These are phyloP conservation scores for Fusarium denticulatum DNA, from an alignment of 2,329 filamentous ascomycete species.

Conservation along the genomic window DNA sequence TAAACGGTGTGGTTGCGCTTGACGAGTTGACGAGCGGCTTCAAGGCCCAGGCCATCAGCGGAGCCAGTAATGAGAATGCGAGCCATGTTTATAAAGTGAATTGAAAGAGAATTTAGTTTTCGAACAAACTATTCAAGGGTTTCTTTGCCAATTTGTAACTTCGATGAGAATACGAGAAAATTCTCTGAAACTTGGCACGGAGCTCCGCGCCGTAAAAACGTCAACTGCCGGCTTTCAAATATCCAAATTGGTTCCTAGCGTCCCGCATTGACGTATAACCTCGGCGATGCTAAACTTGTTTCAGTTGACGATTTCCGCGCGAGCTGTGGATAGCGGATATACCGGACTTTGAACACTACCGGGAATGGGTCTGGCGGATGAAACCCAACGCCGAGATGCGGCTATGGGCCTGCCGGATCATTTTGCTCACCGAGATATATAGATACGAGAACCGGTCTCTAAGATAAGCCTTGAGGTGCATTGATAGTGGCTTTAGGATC, in stretches of 20 bases:
- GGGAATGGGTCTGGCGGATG: background rate
- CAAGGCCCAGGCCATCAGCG: slow-evolving; percentile 37
- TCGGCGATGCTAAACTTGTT: background rate
- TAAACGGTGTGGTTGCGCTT: slow-evolving; percentile 36
- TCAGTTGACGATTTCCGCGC: background rate
- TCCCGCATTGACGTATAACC: background rate
- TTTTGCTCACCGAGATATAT: background rate
- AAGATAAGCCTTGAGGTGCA: accelerated
- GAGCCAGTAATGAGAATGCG: slow-evolving; percentile 40
- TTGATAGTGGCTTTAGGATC: accelerated
- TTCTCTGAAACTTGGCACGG: background rate
- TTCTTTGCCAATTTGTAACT: background rate
- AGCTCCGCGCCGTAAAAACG: background rate
- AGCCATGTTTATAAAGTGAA: slow-evolving; percentile 10
- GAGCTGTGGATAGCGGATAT: background rate
- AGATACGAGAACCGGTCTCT: background rate
- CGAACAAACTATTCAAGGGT: accelerated
- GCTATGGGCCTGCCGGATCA: background rate
- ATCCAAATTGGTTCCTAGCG: background rate
- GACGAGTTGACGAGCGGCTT: slow-evolving; percentile 36
- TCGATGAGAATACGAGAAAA: background rate
- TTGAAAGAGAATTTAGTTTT: accelerated
- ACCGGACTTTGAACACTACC: background rate
- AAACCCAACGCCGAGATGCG: background rate
- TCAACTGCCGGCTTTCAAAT: background rate